Percentiles rank a stretch among this genome's conserved stretches.
These are phyloP conservation scores for Pyrenochaeta sp. DNA, from an alignment of 2,329 filamentous ascomycete species.

Conservation along the genomic window DNA sequence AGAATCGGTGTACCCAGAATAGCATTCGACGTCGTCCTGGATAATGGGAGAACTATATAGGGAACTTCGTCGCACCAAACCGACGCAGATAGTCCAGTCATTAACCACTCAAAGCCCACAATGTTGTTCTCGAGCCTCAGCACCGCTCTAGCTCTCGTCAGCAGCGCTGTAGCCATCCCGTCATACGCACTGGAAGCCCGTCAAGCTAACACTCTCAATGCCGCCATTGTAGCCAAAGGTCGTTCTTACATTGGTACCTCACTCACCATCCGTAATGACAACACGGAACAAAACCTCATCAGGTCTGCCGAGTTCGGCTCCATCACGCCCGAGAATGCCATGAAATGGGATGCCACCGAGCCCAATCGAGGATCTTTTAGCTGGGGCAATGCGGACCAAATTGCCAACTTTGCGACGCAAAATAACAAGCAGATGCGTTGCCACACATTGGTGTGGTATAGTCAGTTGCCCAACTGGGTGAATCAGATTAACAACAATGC, in stretches of 20 bases:
- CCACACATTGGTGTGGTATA: constrained; percentile 53
- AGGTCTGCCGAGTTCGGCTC: constrained; percentile 39
- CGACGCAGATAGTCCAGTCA: not conserved
- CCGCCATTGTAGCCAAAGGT: constrained; percentile 31
- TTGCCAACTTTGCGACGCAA: constrained; percentile 47
- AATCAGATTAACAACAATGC: constrained; percentile 45
- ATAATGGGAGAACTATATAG: constrained; percentile 5
- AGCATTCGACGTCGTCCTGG: not conserved
- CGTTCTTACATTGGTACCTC: constrained; percentile 49
- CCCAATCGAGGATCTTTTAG: constrained; percentile 45
- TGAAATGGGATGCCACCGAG: constrained; percentile 54
- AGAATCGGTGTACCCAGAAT: not conserved
- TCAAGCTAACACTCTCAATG: constrained; percentile 31
- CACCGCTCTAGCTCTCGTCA: constrained; percentile 29
- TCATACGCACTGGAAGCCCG: constrained; percentile 20
- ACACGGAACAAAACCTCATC: constrained; percentile 33
- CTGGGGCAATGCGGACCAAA: constrained; percentile 43
- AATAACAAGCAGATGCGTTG: constrained; percentile 48
- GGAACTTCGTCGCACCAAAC: not conserved
- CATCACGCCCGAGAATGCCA: constrained; percentile 50
- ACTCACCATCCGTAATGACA: constrained; percentile 46
- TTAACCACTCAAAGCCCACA: not conserved
- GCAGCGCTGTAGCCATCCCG: constrained; percentile 21
- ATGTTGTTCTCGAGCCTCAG: constrained; percentile 32
- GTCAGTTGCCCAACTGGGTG: constrained; percentile 49